Evolutionary conservation across 768 basidiomycete species (phyloP), one percentile per base, ranked within the genome.

Genomic region (Mycena galopus): DNA sequence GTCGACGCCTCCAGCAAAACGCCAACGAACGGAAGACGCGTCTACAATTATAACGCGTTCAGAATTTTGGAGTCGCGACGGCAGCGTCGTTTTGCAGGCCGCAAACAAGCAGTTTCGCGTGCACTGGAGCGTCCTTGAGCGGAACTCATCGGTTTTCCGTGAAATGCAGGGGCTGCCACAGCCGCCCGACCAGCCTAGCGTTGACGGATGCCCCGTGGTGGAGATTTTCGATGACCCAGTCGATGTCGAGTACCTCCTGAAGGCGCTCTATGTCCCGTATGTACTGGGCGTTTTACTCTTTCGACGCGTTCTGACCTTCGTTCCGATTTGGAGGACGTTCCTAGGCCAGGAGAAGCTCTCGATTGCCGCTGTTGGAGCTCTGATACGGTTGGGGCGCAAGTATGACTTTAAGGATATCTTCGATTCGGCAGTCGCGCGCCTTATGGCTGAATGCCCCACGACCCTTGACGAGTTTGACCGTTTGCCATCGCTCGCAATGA

Each of bases 101-200:
- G 14, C 8, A 47, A 44, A 27, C 35, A 69, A 17, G 5, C 68
- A 63, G 30, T 69, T 69, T 25, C 59, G 68, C n/a, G 68, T 69
- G 3, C 64, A 71, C 51, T 66, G 63, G 55, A 55, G 69, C 30
- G 42, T 71, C 17, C 64, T 71, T n/a, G 25, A 63, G 21, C 29
- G 11, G n/a, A 37, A 71, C 42, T 65, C 69, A 33, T 50, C 69
- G 11, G 25, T 71, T 25, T 71, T 65, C 23, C 44, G 44, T n/a
- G 64, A 58, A 23, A 37, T 71, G 56, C 25, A 71, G 35, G 42
- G 19, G 6, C 35, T 65, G 14, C 69, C 69, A 4, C 69, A 64
- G 33, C 64, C 69, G 7, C 32, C 30, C 19, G 56, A 51, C 10
- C 37, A 51, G 25, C 62, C 55, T 16, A 58, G 10, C 14, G 39